These are phyloP conservation scores for Globisporangium solare DNA, from an alignment of 352 stramenopile genomes.

Conservation along the genomic window DNA sequence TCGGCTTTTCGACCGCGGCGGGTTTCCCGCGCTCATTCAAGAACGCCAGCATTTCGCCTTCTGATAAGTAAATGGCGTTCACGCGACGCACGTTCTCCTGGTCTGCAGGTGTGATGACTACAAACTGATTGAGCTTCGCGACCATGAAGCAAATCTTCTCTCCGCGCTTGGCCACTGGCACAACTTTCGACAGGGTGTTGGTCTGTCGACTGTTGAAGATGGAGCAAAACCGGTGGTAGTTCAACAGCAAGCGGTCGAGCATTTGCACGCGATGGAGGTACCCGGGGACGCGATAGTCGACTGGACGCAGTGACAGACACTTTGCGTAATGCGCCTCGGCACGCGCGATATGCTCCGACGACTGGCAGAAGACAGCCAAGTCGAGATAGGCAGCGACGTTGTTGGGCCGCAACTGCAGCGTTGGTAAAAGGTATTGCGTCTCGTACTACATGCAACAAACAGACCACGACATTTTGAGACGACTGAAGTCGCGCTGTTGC, in stretches of 20 bases:
- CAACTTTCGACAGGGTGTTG: constrained; percentile 40
- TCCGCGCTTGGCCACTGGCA: constrained; percentile 46
- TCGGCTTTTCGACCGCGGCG: neutral
- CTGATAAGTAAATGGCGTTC: constrained; percentile 54
- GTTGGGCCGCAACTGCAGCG: constrained; percentile 42
- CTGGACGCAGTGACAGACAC: constrained; percentile 29
- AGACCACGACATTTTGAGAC: neutral
- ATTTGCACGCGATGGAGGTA: constrained; percentile 58
- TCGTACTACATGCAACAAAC: constrained; percentile 29
- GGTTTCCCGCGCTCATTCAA: constrained; percentile 10
- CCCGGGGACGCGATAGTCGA: constrained; percentile 46
- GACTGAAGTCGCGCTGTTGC: neutral
- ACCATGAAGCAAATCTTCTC: constrained; percentile 52
- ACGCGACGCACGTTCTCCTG: constrained; percentile 22
- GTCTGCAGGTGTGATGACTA: constrained; percentile 30
- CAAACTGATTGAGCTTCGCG: constrained; percentile 53
- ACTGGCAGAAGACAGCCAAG: constrained; percentile 57
- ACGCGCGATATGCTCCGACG: constrained; percentile 27
- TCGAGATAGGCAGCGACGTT: constrained; percentile 49
- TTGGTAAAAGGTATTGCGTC: constrained; percentile 39
- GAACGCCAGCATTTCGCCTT: constrained; percentile 40
- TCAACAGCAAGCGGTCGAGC: constrained; percentile 55
- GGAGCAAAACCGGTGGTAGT: constrained; percentile 70
- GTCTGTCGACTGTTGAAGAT: constrained; percentile 54
- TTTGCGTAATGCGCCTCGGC: constrained; percentile 54